phyloP scores from a whole-genome alignment of 2,329 filamentous ascomycete genomes.

The Nothophaeocryptopus gaeumannii region DNA sequence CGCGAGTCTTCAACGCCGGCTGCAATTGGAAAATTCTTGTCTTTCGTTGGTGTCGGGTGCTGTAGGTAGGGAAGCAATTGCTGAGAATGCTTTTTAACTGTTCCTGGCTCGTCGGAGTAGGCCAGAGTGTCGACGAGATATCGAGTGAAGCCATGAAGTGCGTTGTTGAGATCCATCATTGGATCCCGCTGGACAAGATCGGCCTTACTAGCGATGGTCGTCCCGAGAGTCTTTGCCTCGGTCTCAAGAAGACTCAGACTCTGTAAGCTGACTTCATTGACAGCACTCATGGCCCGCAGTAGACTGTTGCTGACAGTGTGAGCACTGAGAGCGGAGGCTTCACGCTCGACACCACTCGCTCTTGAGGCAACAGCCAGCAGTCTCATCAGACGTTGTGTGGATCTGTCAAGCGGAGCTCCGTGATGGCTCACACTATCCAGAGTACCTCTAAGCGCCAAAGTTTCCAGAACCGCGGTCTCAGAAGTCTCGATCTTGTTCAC shows the following conservation, averaged over 20 bases:
- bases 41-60: not conserved
- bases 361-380: conserved; percentile 10
- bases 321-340: not conserved
- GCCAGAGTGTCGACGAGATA: conserved; percentile 24
- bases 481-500: not conserved
- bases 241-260: conserved; percentile 42
- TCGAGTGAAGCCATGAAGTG: conserved; percentile 23
- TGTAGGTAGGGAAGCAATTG: not conserved
- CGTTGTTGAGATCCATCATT: conserved; percentile 26
- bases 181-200: conserved; percentile 36
- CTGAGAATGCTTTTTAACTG: not conserved
- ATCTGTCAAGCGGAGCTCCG: not conserved
- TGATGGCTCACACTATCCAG: not conserved
- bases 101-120: not conserved
- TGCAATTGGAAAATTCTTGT: not conserved
- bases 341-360: not conserved
- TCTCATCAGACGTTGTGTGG: conserved; percentile 3
- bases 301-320: not conserved
- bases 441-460: conserved; percentile 15
- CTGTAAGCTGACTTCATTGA: conserved; percentile 39
- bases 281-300: conserved; percentile 7
- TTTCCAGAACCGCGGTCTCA: conserved; percentile 16
- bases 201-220: conserved; percentile 36
- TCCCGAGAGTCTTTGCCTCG: conserved; percentile 40
- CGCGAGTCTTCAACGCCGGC: not conserved